Evolutionary conservation across 768 basidiomycete species (phyloP), one percentile per base, ranked within the genome.

Genomic region (Kwoniella botswanensis): DNA sequence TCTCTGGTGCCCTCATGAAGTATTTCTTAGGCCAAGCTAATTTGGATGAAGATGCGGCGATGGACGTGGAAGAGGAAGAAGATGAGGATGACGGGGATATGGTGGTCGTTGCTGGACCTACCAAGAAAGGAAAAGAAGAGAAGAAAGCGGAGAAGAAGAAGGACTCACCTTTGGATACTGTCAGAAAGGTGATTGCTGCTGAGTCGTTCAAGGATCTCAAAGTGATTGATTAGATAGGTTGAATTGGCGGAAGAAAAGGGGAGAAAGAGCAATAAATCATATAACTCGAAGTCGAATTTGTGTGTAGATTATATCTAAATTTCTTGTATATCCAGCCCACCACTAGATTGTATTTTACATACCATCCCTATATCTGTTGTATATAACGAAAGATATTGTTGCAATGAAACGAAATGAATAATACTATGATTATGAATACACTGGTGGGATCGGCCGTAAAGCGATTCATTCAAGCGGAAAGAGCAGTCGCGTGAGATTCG

Each of bases 1-100:
- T 89, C 77, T 90, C 89, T 65, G 86, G 88, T 21, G 86, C 88
- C 66, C 85, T 91, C 86, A 82, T 92, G 85, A 92, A 91, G 85
- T 85, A 89, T 68, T 91, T 92, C 75, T 88, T 92, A 87, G 88
- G 76, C 4, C 64, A 66, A 54, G 63, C 55, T 46, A 74, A 73
- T 6, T 54, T 74, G 17, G 63, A 73, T n/a, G 63, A 57, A 52
- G 59, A 67, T 3, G 74, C 64, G 21, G 61, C 42, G n/a, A 46
- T 59, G 43, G 63, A 43, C 24, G 75, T 67, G 10, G 69, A 59
- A 4, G 62, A 53, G 67, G 60, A 61, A 2, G 53, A 60, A 18
- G 70, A 60, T 5, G 52, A 65, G 55, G 76, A 67, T 9, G 65
- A 53, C 4, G 68, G 74, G 41, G 63, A 52, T 42, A 29, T 53